Evolutionary conservation across 176 grass and related monocot species (phyloP).

Genomic region (Avena atlantica): DNA sequence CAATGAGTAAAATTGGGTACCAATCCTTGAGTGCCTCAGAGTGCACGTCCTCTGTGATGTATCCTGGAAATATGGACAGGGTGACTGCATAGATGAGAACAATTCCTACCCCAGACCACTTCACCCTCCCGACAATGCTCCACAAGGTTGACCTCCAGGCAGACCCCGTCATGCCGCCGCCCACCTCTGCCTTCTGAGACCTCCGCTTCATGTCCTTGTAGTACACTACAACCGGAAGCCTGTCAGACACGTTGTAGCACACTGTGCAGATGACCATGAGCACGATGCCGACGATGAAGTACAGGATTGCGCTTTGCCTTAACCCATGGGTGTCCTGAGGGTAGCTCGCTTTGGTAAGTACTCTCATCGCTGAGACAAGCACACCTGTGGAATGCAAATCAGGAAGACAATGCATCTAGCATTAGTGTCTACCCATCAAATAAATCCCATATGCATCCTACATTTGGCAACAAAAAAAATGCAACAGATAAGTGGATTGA

Average conservation of each 20-base stretch:
- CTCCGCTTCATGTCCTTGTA: constrained; percentile 80
- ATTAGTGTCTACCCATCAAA: not conserved
- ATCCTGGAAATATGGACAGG: constrained; percentile 93
- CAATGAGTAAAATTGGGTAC: constrained; percentile 90
- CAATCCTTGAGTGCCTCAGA: constrained; percentile 83
- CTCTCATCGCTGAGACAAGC: constrained; percentile 79
- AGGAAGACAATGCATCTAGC: not conserved
- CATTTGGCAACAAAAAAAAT: not conserved
- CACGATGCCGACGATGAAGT: constrained; percentile 76
- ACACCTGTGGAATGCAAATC: constrained; percentile 69
- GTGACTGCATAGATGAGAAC: constrained; percentile 80
- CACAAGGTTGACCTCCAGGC: constrained; percentile 87
- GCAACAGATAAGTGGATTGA: not conserved
- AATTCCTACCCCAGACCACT: constrained; percentile 76
- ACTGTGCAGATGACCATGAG: constrained; percentile 84
- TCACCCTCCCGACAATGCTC: constrained; percentile 78
- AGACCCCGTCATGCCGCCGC: constrained; percentile 55
- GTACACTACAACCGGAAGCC: constrained; percentile 67
- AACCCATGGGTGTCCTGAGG: constrained; percentile 74
- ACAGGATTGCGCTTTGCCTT: constrained; percentile 85
- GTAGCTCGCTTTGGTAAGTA: constrained; percentile 85
- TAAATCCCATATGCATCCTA: not conserved
- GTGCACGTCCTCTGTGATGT: constrained; percentile 94
- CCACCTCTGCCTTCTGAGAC: constrained; percentile 71
- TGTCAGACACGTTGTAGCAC: constrained; percentile 82